Evolutionary conservation across 306 rosid genomes (phyloP), one percentile per base, ranked within the genome.

Genomic region (Castanea sativa): DNA sequence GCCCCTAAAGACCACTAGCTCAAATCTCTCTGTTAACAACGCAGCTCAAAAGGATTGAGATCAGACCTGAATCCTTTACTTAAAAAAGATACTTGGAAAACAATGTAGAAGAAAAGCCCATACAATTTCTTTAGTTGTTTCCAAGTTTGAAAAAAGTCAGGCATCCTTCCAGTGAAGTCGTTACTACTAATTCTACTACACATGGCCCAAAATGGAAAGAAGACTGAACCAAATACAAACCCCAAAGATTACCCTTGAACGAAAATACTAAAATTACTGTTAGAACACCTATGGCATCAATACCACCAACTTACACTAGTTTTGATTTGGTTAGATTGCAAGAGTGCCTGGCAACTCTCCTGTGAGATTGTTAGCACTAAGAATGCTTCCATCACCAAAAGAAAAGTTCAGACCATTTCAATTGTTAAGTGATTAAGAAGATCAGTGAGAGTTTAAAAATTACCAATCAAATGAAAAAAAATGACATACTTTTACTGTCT

Each of bases 161-260:
- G 84, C 14, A 84, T 76, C 38, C 57, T 80, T 80, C 87, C 84
- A 3, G 5, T 80, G 79, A 84, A 84, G 79, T 84, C 33, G 35
- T 84, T 84, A 30, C 87, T 76, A 29, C 87, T 79, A 41, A 84
- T 72, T 30, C 5, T 10, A 21, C 84, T 84, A 76, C 20, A 70
- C 19, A 49, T 27, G 51, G 51, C 51, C 20, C 38, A 75, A 51
- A 8, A 45, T 9, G 1, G 14, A 33, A 43, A n/a, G 9, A 43
- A 67, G 11, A 33, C 11, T 33, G 49, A 35, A 19, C 33, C 5
- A 70, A 55, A 70, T 35, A 70, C 6, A 38, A 30, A 18, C 25
- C 11, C 25, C 11, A 11, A 71, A 43, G 13, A 9, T 43, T 10
- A 15, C 15, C 7, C 29, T 59, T 25, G 52, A 13, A 68, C 2